Percentiles rank a stretch among this genome's conserved stretches.
Conservation (phyloP, 495 filamentous ascomycete species). For the Neurospora sublineolata region DNA sequence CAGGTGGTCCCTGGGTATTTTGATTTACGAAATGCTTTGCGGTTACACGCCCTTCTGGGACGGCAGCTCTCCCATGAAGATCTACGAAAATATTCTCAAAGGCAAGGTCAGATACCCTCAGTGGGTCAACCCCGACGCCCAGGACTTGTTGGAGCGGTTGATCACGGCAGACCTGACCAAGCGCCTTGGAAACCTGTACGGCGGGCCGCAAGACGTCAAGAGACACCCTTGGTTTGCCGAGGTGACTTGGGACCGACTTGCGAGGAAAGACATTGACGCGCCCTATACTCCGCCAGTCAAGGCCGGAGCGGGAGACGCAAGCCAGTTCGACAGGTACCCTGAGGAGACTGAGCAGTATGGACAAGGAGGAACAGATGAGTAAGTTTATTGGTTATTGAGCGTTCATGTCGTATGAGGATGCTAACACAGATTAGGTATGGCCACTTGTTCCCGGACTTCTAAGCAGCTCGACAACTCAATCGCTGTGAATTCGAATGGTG, state of each 20-base stretch:
- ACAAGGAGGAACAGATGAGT: slow-evolving; percentile 65
- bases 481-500: neutral
- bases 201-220: slow-evolving; percentile 89
- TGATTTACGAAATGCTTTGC: slow-evolving; percentile 99
- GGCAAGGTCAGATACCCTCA: slow-evolving; percentile 91
- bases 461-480: neutral
- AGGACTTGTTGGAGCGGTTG: slow-evolving; percentile 79
- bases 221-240: slow-evolving; percentile 92
- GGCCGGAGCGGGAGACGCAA: slow-evolving; percentile 86
- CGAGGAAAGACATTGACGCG: slow-evolving; percentile 93
- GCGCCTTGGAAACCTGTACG: slow-evolving; percentile 84
- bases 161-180: slow-evolving; percentile 95
- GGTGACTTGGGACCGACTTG: slow-evolving; percentile 91
- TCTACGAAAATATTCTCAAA: slow-evolving; percentile 95
- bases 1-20: slow-evolving; percentile 96
- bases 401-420: neutral
- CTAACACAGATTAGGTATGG: slow-evolving; percentile 2
- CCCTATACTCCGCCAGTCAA: slow-evolving; percentile 96
- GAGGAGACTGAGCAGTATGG: slow-evolving; percentile 93
- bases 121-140: slow-evolving; percentile 88
- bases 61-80: slow-evolving; percentile 91
- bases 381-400: slow-evolving; percentile 33
- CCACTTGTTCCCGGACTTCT: slow-evolving; percentile 11
- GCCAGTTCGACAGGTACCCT: slow-evolving; percentile 95
- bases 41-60: slow-evolving; percentile 99